Evolutionary conservation across 768 basidiomycete species (phyloP), one percentile per base, ranked within the genome.

Genomic region (Amanita brunnescens): DNA sequence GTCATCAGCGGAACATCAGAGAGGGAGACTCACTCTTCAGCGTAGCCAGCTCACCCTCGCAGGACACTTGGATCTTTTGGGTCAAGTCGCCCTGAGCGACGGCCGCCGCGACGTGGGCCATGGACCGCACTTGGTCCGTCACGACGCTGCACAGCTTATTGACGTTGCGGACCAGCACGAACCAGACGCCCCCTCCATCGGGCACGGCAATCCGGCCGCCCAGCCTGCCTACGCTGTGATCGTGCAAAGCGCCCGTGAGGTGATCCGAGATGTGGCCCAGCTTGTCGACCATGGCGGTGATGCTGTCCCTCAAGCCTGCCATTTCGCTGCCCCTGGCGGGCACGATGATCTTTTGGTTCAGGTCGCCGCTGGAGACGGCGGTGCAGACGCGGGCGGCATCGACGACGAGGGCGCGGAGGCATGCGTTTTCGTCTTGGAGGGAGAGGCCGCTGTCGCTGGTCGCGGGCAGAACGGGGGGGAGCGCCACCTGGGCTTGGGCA

Each of bases 1-100:
- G 23, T 8, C 33, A 29, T 18, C n/a, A 26, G 1, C 24, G 39
- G 62, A 5, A n/a, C 26, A 10, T n/a, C n/a, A 5, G 37, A 16
- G 53, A 16, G 35, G 21, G 30, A 47, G 20, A 21, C 39, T 35
- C 23, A 69, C 73, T 65, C 60, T 88, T 89, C 67, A 91, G 73
- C 13, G 86, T 86, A 13, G 77, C 77, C 83, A 95, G 93, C 61
- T 95, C 92, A 44, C 76, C 78, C 62, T 89, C 85, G 55, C n/a
- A n/a, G n/a, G n/a, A n/a, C n/a, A 88, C 87, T 54, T 85, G 81
- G 55, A 97, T 91, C 74, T 91, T 93, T 69, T 91, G 88, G 1
- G 86, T 89, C 72, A 92, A 72, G 63, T 97, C 91, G 30, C 93
- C 93, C 39, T 81, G 79, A 16, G 93, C 93, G 53, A 96, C 91